These are phyloP conservation scores for Leccinum sublutescens DNA, from an alignment of 768 basidiomycete species.

Conservation along the genomic window DNA sequence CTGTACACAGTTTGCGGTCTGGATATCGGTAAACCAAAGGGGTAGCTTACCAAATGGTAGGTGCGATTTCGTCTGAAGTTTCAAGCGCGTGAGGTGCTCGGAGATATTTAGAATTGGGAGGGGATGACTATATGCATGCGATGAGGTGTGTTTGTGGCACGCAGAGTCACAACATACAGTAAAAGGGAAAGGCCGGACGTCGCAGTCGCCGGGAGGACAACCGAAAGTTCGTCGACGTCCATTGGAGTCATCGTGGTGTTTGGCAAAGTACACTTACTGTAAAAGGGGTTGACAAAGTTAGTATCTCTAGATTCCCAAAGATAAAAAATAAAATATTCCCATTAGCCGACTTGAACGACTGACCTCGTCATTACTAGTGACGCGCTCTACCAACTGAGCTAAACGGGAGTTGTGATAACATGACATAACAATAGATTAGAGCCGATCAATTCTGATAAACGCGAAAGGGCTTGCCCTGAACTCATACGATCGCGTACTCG, in stretches of 20 bases:
- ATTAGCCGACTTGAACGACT: constrained; percentile 44
- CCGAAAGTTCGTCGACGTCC: constrained; percentile 77
- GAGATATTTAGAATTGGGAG: constrained; percentile 96
- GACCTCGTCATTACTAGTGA: constrained; percentile 48
- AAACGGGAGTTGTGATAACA: constrained; percentile 27
- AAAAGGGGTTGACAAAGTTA: constrained; percentile 4
- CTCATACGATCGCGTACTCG: constrained; percentile 12
- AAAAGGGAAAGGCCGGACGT: constrained; percentile 73
- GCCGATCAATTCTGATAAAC: constrained; percentile 4
- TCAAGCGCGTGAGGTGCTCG: constrained; percentile 86
- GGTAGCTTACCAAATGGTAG: constrained; percentile 61
- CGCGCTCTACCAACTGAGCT: constrained; percentile 52
- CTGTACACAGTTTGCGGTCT: constrained; percentile 39
- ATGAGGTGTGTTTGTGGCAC: constrained; percentile 10
- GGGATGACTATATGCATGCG: constrained; percentile 67
- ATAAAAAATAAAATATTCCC: constrained; percentile 23
- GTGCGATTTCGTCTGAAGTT: constrained; percentile 62
- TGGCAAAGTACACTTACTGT: neutral
- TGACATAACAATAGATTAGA: neutral
- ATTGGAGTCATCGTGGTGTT: constrained; percentile 49
- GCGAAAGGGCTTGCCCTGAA: constrained; percentile 35
- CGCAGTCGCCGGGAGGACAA: constrained; percentile 69
- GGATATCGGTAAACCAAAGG: neutral
- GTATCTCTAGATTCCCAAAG: constrained; percentile 5
- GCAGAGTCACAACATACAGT: constrained; percentile 47